Evolutionary conservation across 1,284 basidiomycete species (phyloP).

Genomic region (Rhodotorula glutinis): DNA sequence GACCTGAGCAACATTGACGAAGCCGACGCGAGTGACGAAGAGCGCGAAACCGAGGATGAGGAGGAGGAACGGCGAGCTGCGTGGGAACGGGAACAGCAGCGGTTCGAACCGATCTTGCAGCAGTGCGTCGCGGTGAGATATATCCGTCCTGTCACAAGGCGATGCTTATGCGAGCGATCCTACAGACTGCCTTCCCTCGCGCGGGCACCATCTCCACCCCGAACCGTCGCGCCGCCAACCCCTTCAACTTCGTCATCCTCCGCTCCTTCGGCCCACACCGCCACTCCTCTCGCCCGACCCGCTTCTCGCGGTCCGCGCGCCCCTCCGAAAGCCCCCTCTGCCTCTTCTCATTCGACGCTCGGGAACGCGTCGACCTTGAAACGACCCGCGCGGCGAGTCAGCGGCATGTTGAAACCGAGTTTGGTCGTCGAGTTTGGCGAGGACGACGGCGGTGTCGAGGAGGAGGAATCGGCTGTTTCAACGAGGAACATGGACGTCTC

Average conservation of each 20-base stretch:
- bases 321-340: conserved; percentile 19
- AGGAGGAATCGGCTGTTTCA: not conserved
- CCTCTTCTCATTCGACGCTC: conserved; percentile 1
- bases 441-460: not conserved
- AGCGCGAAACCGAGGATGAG: not conserved
- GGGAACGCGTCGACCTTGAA: not conserved
- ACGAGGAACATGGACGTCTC: not conserved
- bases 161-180: no score
- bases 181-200: not conserved
- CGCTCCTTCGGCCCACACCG: not conserved
- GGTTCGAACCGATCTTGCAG: not conserved
- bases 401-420: conserved; percentile 6
- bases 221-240: no score
- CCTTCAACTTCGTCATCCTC: not conserved
- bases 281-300: not conserved
- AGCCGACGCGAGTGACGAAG: conserved; percentile 8
- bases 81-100: not conserved
- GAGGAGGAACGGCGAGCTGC: not conserved
- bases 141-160: not conserved
- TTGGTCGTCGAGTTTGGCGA: not conserved
- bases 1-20: conserved; percentile 36
- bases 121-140: not conserved
- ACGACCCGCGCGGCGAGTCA: not conserved
- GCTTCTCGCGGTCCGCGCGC: conserved; percentile 1
- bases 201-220: not conserved